A percentile compares a stretch with the other conserved stretches of the same genome.
phyloP scores from a whole-genome alignment of 176 grass and related monocot genomes.

The Juncus inflexus region DNA sequence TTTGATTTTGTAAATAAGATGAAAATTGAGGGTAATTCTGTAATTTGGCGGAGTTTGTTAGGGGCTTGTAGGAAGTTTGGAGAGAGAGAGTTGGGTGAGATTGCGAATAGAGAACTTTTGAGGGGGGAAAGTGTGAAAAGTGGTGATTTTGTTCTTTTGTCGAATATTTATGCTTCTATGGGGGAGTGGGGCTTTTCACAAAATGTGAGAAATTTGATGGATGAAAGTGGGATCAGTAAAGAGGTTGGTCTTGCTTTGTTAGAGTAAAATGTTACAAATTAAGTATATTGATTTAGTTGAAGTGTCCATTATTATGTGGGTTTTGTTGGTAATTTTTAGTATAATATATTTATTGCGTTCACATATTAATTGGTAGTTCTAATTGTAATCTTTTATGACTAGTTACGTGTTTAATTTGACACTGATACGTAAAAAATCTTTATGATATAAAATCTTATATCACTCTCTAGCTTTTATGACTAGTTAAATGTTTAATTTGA shows the following conservation, averaged over 20 bases:
- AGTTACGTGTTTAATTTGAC: too few relatives aligned
- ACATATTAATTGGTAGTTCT: too few relatives aligned
- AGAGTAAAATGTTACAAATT: slow-evolving; percentile 27
- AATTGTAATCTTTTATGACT: too few relatives aligned
- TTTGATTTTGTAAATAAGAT: slow-evolving; percentile 63
- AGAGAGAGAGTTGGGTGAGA: slow-evolving; percentile 56
- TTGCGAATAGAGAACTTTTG: slow-evolving; percentile 55
- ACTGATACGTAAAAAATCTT: too few relatives aligned
- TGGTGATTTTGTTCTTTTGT: slow-evolving; percentile 78
- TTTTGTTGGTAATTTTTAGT: neutral
- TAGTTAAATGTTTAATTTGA: too few relatives aligned
- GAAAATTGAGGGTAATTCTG: slow-evolving; percentile 70
- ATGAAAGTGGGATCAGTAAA: slow-evolving; percentile 66
- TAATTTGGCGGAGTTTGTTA: slow-evolving; percentile 76
- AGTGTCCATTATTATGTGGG: neutral
- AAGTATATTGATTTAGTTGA: too few relatives aligned
- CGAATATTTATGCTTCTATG: slow-evolving; percentile 73
- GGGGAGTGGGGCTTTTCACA: slow-evolving; percentile 62
- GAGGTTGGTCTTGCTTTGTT: slow-evolving; percentile 51
- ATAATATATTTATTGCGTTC: too few relatives aligned
- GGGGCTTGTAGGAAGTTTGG: slow-evolving; percentile 78
- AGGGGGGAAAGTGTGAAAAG: slow-evolving; percentile 52
- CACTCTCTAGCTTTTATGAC: too few relatives aligned
- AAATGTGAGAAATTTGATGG: slow-evolving; percentile 85
- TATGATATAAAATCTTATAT: too few relatives aligned